These are phyloP conservation scores for Torrubiella hemipterigena DNA, from an alignment of 2,329 filamentous ascomycete genomes.

Conservation along the genomic window DNA sequence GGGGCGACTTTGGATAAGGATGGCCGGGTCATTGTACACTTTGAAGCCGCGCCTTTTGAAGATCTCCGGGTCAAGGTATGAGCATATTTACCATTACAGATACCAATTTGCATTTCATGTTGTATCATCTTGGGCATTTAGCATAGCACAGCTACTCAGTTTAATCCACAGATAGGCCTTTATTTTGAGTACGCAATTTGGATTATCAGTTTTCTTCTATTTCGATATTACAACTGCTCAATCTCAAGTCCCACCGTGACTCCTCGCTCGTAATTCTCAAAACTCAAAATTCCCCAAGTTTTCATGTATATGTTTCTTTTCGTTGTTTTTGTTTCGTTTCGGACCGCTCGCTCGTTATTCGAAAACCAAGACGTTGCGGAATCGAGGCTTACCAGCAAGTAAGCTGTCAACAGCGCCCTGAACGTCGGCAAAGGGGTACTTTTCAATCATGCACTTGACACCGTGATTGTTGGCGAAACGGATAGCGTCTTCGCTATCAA, in stretches of 20 bases:
- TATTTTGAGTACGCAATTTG: no score
- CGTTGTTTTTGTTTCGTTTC: conserved; percentile 1
- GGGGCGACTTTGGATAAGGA: conserved; percentile 20
- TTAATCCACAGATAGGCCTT: no score
- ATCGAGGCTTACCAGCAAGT: conserved; percentile 27
- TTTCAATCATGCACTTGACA: conserved; percentile 55
- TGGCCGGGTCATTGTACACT: conserved; percentile 20
- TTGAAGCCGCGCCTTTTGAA: conserved; percentile 25
- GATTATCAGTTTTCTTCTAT: no score
- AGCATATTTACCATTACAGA: no score
- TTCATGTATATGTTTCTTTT: conserved; percentile 1
- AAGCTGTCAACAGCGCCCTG: conserved; percentile 31
- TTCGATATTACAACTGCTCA: neutral
- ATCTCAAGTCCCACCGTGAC: neutral
- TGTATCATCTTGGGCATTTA: neutral
- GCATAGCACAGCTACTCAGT: no score
- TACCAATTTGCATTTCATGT: no score
- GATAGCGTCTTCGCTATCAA: conserved; percentile 55
- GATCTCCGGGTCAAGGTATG: conserved; percentile 27
- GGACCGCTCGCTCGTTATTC: conserved; percentile 11
- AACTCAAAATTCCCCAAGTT: neutral
- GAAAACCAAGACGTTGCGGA: conserved; percentile 32
- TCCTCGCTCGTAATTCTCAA: no score
- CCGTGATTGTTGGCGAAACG: conserved; percentile 49
- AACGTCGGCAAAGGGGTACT: conserved; percentile 43